Conservation (phyloP, 2,329 filamentous ascomycete genomes). For the Diaporthe sp. region DNA sequence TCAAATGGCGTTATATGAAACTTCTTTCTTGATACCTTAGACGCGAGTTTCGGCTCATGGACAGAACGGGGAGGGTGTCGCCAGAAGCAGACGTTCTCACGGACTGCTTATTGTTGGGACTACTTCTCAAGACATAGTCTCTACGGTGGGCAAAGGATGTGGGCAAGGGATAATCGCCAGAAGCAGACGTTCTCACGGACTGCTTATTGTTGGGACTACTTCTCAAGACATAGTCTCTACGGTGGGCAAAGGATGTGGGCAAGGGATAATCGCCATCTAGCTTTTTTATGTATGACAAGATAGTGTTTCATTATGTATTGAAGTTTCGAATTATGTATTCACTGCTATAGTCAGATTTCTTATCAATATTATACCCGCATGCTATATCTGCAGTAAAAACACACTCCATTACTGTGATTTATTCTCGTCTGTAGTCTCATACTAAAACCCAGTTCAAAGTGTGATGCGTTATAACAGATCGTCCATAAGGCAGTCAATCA, state of each 20-base stretch:
- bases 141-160: not conserved
- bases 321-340: not conserved
- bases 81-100: not conserved
- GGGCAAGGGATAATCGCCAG: not conserved
- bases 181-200: not conserved
- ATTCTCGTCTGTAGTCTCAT: too few species aligned
- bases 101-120: not conserved
- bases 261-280: not conserved
- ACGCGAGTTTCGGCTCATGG: not conserved
- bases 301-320: not conserved
- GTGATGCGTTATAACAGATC: too few species aligned
- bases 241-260: not conserved
- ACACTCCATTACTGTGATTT: too few species aligned
- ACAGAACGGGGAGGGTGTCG: not conserved
- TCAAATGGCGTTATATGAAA: not conserved
- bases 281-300: not conserved
- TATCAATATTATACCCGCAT: too few species aligned
- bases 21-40: slow-evolving; percentile 1
- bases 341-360: too few species aligned
- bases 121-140: not conserved
- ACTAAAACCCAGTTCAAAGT: too few species aligned
- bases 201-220: not conserved
- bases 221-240: not conserved
- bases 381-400: not conserved
- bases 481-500: too few species aligned